These are phyloP conservation scores for Geosiphon pyriformis DNA, from an alignment of 192 early-diverging fungal species.

Conservation along the genomic window DNA sequence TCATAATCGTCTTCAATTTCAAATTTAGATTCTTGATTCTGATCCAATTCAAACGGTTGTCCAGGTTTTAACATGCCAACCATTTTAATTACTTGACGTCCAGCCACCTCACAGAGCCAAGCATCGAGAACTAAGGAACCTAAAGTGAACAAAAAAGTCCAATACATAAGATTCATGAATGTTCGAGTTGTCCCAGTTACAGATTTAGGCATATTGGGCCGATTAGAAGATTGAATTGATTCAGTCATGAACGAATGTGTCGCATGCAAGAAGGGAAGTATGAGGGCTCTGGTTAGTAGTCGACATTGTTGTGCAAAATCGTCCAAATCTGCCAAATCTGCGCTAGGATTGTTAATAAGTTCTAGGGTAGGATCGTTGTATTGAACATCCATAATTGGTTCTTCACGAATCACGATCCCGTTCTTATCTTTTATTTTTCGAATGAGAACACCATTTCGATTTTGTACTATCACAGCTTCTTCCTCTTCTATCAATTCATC, in stretches of 20 bases:
- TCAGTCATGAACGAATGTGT: slow-evolving; percentile 39
- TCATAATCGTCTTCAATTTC: background rate
- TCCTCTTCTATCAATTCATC: background rate
- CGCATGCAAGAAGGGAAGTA: slow-evolving; percentile 38
- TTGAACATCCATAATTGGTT: background rate
- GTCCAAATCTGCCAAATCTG: slow-evolving; percentile 31
- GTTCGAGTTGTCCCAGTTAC: slow-evolving; percentile 22
- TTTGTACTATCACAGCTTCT: background rate
- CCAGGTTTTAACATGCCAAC: slow-evolving; percentile 28
- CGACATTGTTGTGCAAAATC: slow-evolving; percentile 42
- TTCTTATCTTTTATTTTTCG: background rate
- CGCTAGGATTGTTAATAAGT: slow-evolving; percentile 24
- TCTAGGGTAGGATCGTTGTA: background rate
- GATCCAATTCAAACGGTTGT: slow-evolving; percentile 11
- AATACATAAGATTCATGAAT: slow-evolving; percentile 39
- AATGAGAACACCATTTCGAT: background rate
- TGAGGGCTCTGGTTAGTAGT: slow-evolving; percentile 34
- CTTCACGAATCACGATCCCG: background rate
- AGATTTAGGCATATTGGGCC: slow-evolving; percentile 14
- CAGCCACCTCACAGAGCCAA: slow-evolving; percentile 41
- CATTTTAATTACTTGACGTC: slow-evolving; percentile 36
- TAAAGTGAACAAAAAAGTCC: slow-evolving; percentile 39
- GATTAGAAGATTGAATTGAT: slow-evolving; percentile 13
- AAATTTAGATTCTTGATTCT: background rate
- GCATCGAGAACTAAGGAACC: slow-evolving; percentile 37